Conservation (phyloP, 1,284 basidiomycete species). For the Pseudozyma thailandica region DNA sequence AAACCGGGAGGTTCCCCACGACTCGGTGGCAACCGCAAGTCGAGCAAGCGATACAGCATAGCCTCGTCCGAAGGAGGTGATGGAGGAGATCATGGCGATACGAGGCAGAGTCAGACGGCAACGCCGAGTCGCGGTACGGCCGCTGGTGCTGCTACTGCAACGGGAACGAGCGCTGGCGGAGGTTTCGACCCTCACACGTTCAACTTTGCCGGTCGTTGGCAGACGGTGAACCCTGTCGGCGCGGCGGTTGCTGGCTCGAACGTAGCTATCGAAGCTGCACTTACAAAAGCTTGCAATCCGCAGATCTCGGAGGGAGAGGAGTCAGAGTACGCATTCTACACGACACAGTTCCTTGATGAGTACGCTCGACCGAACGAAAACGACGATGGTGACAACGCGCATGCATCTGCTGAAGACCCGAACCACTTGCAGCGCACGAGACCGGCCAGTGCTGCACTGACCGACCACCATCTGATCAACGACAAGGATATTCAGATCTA, state of each 20-base stretch:
- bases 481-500: constrained; percentile 52
- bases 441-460: constrained; percentile 11
- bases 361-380: constrained; percentile 19
- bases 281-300: constrained; percentile 44
- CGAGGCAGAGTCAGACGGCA: constrained; percentile 2
- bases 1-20: constrained; percentile 25
- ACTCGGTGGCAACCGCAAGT: constrained; percentile 11
- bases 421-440: neutral
- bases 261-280: constrained; percentile 37
- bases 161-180: neutral
- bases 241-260: constrained; percentile 31
- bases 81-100: constrained; percentile 8
- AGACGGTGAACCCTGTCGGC: constrained; percentile 28
- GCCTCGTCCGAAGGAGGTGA: constrained; percentile 29
- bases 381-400: constrained; percentile 2
- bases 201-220: constrained; percentile 51
- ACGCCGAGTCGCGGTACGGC: constrained; percentile 8
- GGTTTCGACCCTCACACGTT: constrained; percentile 43
- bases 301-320: constrained; percentile 43
- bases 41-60: constrained; percentile 30
- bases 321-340: constrained; percentile 47
- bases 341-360: constrained; percentile 44
- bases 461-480: constrained; percentile 44
- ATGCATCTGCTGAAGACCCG: too few relatives aligned
- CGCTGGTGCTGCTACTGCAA: neutral